Conservation (phyloP, 768 basidiomycete genomes). For the Cantharellus cinnabarinus region DNA sequence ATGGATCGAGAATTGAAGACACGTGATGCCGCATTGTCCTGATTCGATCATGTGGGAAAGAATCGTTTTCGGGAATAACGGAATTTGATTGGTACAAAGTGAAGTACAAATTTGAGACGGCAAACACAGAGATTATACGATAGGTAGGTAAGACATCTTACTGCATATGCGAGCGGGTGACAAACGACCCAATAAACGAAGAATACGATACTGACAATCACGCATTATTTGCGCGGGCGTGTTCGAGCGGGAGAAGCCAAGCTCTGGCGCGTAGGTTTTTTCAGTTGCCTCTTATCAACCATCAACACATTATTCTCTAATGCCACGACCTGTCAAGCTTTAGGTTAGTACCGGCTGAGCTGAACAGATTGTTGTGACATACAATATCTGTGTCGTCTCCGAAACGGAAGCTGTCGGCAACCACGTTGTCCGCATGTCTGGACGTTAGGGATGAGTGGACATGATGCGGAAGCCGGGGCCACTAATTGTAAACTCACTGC, state of each 20-base stretch:
- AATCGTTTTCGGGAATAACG: too few species aligned
- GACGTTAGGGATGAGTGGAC: slow-evolving; percentile 2
- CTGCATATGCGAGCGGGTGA: background rate
- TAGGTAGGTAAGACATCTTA: too few species aligned
- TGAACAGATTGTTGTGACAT: slow-evolving; percentile 16
- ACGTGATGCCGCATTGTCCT: too few species aligned
- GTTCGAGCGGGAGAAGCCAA: slow-evolving; percentile 1
- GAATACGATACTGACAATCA: too few species aligned
- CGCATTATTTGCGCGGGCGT: background rate
- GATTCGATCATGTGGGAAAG: too few species aligned
- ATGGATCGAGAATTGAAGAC: too few species aligned
- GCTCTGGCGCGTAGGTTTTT: slow-evolving; percentile 45
- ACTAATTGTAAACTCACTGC: slow-evolving; percentile 24
- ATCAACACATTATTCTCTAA: slow-evolving; percentile 84
- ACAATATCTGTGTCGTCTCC: slow-evolving; percentile 95
- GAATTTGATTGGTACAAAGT: too few species aligned
- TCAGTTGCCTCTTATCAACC: slow-evolving; percentile 83
- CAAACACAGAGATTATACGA: too few species aligned
- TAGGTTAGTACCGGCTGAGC: too few species aligned
- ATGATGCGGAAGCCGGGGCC: background rate
- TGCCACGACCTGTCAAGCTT: slow-evolving; percentile 57
- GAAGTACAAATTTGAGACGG: too few species aligned
- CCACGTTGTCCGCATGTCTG: slow-evolving; percentile 76
- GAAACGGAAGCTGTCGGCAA: slow-evolving; percentile 95
- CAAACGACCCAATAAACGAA: background rate